Base-by-base conservation (phyloP, 176 grass and related monocot species). In the Panicum miliaceum region DNA sequence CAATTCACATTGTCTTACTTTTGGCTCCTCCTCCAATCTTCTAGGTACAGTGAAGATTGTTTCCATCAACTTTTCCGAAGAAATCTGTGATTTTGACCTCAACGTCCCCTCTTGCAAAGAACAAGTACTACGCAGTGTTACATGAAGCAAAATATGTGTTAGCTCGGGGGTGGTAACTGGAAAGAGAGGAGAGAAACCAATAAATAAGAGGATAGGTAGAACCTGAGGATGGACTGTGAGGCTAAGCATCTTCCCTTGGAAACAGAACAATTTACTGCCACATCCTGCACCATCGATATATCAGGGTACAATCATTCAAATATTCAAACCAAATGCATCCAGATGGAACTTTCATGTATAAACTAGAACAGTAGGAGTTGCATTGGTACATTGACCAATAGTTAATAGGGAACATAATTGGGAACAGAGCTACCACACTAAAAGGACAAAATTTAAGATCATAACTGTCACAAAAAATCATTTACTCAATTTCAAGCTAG, bases 41-140 rank as follows among this genome's bases (percentile, higher is more conserved):
- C 84, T 87, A 76, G 93, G 91, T 82, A 91, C 82, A 86, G 81
- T 88, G 83, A 98, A 98, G 41, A 98, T 82, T 63, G 93, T 82
- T 80, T 89, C 83, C 63, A 98, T 34, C 68, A 98, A 76, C 77
- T 98, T 90, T 51, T 66, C 86, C 65, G 93, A 85, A 74, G 80
- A 84, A 61, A 91, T 86, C 79, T 79, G 50, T 68, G 43, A 0
- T 66, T 75, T 78, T 32, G 73, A 66, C 47, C 81, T 84, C 66
- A 64, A 51, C 70, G 79, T 88, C 37, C 78, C 73, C 69, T 68
- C 80, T 81, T 81, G 64, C 19, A 14, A 77, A 78, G 79, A 83
- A 73, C 51, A 14, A 67, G 56, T 45, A 25, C 68, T 68, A 54
- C 68, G 86, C 51, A 59, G n/a, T 59, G 57, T 25, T 59, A 12